Conservation (phyloP, 2,329 filamentous ascomycete species). For the Eutypa lata region DNA sequence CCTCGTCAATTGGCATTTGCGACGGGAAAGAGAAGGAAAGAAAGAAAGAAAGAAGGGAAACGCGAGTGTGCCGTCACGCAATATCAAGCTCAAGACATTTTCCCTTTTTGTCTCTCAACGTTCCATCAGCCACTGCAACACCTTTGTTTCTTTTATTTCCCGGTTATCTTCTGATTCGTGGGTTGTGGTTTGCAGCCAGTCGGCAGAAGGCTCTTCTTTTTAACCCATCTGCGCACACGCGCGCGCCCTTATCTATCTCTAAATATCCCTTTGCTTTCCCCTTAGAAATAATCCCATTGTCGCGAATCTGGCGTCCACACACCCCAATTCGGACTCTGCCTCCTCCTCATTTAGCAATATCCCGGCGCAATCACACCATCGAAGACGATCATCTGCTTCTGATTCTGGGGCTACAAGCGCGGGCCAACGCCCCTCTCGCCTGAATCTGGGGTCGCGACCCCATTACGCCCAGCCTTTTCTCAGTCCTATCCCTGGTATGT, state of each 20-base stretch:
- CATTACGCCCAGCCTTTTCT: slow-evolving; percentile 36
- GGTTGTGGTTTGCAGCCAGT: neutral
- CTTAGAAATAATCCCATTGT: slow-evolving; percentile 15
- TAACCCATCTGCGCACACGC: too few relatives aligned
- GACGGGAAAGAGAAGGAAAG: neutral
- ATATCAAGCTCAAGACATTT: slow-evolving; percentile 16
- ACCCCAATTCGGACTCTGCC: slow-evolving; percentile 45
- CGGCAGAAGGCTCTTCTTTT: neutral
- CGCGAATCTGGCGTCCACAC: slow-evolving; percentile 50
- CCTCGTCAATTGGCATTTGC: neutral
- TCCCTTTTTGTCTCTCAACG: slow-evolving; percentile 10
- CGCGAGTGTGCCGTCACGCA: neutral
- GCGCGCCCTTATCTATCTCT: too few relatives aligned
- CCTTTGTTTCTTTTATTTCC: neutral
- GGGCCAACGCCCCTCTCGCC: slow-evolving; percentile 29
- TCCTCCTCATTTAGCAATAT: slow-evolving; percentile 52
- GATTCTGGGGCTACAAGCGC: slow-evolving; percentile 30
- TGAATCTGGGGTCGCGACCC: slow-evolving; percentile 37
- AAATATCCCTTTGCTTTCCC: neutral
- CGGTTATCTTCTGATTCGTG: neutral
- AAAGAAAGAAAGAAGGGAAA: neutral
- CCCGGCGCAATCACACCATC: slow-evolving; percentile 45
- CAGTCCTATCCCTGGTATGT: slow-evolving; percentile 57
- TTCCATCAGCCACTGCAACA: slow-evolving; percentile 15
- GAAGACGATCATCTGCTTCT: slow-evolving; percentile 44